Percentiles rank a stretch among this genome's conserved stretches.
phyloP scores from a whole-genome alignment of 176 grass and related monocot genomes.

The Zoysia japonica region DNA sequence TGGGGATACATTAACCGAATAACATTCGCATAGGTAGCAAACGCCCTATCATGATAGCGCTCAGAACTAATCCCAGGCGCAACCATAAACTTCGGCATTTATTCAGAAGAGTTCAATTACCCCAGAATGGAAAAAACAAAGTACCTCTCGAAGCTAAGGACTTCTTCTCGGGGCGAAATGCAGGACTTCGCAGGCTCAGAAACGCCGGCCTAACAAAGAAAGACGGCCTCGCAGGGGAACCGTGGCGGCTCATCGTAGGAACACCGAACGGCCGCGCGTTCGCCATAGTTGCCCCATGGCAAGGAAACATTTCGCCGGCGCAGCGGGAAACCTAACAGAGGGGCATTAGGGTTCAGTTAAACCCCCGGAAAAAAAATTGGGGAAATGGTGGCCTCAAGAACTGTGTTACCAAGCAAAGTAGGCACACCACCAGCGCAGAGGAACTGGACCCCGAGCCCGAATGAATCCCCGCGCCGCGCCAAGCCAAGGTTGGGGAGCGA shows the following conservation, averaged over 20 bases:
- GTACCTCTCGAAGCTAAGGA: constrained; percentile 39
- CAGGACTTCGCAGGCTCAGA: constrained; percentile 32
- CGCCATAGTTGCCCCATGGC: constrained; percentile 18
- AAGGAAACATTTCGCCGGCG: constrained; percentile 11
- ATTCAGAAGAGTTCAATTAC: not conserved
- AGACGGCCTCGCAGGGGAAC: constrained; percentile 12
- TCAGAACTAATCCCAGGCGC: not conserved
- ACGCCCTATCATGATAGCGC: not conserved
- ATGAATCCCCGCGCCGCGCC: not conserved
- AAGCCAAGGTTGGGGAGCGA: not conserved
- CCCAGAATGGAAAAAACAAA: not conserved
- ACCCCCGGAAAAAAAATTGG: not conserved
- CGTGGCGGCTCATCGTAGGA: constrained; percentile 5
- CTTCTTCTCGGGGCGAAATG: constrained; percentile 33
- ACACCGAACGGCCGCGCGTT: constrained; percentile 32
- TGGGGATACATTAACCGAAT: not conserved
- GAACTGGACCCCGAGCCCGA: not conserved
- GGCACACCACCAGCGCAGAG: not conserved
- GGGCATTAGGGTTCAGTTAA: constrained; percentile 7
- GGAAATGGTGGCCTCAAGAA: not conserved
- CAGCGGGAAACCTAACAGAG: constrained; percentile 16
- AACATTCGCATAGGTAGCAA: not conserved
- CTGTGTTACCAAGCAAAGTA: not conserved
- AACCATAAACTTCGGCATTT: not conserved
- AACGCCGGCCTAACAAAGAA: not conserved